A percentile compares a stretch with the other conserved stretches of the same genome.
These are phyloP conservation scores for Hypoxylon crocopeplum DNA, from an alignment of 495 filamentous ascomycete species.

Conservation along the genomic window DNA sequence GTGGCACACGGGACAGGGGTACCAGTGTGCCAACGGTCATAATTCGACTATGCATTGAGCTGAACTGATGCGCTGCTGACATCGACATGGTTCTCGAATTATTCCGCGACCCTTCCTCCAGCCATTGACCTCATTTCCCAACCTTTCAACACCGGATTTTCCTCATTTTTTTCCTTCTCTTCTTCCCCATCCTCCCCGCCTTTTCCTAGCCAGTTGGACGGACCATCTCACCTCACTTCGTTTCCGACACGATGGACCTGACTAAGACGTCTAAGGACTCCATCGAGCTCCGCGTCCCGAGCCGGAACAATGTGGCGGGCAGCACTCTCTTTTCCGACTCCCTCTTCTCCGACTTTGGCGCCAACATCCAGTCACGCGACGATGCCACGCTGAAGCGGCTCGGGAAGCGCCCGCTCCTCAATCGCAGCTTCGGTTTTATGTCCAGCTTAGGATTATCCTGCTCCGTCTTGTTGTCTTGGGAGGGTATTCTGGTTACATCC, in stretches of 20 bases:
- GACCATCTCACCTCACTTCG: too few relatives aligned
- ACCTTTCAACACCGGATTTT: neutral
- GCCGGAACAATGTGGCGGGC: neutral
- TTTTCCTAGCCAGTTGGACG: too few relatives aligned
- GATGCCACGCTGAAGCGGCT: slow-evolving; percentile 19
- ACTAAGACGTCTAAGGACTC: slow-evolving; percentile 4
- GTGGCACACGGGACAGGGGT: slow-evolving; percentile 1
- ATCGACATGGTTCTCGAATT: slow-evolving; percentile 7
- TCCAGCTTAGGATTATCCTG: slow-evolving; percentile 56
- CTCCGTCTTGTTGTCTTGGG: slow-evolving; percentile 55
- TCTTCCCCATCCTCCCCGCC: neutral
- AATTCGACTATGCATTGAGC: neutral
- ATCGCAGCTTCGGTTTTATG: slow-evolving; percentile 54
- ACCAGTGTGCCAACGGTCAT: neutral
- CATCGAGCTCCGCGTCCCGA: slow-evolving; percentile 16
- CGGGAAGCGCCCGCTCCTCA: slow-evolving; percentile 33
- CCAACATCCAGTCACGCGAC: slow-evolving; percentile 10
- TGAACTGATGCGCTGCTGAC: slow-evolving; percentile 11
- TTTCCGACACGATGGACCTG: slow-evolving; percentile 8
- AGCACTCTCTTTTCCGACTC: neutral
- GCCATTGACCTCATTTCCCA: neutral
- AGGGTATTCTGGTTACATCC: slow-evolving; percentile 43
- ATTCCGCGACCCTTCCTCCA: neutral
- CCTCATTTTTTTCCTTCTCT: neutral
- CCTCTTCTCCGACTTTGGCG: slow-evolving; percentile 12